A percentile compares a stretch with the other conserved stretches of the same genome.
Evolutionary conservation across 2,329 filamentous ascomycete genomes (phyloP).

Genomic region (Nigrograna mackinnonii): DNA sequence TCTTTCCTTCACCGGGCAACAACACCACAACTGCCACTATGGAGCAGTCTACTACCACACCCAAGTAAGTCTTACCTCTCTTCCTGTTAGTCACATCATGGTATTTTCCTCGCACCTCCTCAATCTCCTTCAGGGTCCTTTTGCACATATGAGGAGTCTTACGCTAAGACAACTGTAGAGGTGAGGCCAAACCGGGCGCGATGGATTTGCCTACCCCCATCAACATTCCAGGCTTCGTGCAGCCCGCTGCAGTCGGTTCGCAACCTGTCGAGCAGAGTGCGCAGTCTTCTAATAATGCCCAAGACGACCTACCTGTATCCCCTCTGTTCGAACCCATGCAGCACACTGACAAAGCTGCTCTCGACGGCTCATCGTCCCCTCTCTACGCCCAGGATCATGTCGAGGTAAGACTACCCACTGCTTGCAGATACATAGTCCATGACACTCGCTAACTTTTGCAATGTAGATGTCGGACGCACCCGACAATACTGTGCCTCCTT

Average conservation of each 20-base stretch:
- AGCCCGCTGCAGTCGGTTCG: neutral
- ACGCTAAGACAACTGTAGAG: neutral
- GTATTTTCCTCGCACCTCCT: neutral
- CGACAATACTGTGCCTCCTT: no score
- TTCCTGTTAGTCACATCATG: no score
- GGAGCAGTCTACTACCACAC: no score
- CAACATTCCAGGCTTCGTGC: neutral
- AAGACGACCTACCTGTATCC: neutral
- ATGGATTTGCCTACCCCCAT: neutral
- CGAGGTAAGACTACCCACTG: neutral
- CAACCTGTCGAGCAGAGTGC: neutral
- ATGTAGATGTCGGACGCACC: no score
- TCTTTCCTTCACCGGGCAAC: no score
- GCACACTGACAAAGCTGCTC: neutral
- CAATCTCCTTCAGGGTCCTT: neutral
- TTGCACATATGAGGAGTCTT: neutral
- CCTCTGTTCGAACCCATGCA: constrained; percentile 16
- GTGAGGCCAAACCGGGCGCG: neutral
- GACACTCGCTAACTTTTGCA: no score
- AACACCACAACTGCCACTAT: no score
- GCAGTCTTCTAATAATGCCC: neutral
- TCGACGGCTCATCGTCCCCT: neutral
- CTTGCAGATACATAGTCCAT: no score
- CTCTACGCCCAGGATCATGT: neutral
- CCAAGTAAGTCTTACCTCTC: no score